Evolutionary conservation across 345 rosid genomes (phyloP), one percentile per base, ranked within the genome.

Genomic region (Citrus glauca): DNA sequence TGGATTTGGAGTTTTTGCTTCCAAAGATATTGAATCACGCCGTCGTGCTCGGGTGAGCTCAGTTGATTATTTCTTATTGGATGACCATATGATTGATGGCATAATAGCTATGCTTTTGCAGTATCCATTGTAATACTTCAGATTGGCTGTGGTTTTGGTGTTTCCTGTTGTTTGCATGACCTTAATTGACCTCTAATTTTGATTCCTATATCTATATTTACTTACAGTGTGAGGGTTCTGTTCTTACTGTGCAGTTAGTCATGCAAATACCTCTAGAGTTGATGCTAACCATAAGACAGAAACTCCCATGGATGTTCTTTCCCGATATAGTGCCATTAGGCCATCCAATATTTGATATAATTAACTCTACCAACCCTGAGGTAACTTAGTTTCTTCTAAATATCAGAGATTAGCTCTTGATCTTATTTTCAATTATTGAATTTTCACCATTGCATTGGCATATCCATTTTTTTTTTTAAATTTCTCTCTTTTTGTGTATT

Each of bases 301-400:
- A 93, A 84, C 91, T 76, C 45, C 97, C 99, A 32, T 95, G 97
- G 99, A 93, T 93, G 99, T 95, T 95, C 86, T 95, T 95, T 83
- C 99, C 99, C 1, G 97, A 95, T 81, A 85, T 89, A 80, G 86
- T 95, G 11, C 99, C 98, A 1, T 67, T 95, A 22, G 98, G 98
- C 77, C 99, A 95, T 87, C 98, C 97, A 7, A 95, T 95, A 80
- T 95, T 95, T 77, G 98, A 92, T 84, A 90, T 93, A 66, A 91
- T 92, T 67, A 93, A 95, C 85, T 88, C 99, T 6, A 95, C 98
- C 35, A 69, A 93, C 83, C 91, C 98, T 55, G 96, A 92, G 98
- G 99, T 93, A 84, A 63, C 28, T 80, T 9, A 30, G 55, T 17
- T 64, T 74, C 45, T 77, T 64, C 63, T 59, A 16, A 2, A 8